These are phyloP conservation scores for Fusarium neocosmosporiellum DNA, from an alignment of 2,329 filamentous ascomycete species.

Conservation along the genomic window DNA sequence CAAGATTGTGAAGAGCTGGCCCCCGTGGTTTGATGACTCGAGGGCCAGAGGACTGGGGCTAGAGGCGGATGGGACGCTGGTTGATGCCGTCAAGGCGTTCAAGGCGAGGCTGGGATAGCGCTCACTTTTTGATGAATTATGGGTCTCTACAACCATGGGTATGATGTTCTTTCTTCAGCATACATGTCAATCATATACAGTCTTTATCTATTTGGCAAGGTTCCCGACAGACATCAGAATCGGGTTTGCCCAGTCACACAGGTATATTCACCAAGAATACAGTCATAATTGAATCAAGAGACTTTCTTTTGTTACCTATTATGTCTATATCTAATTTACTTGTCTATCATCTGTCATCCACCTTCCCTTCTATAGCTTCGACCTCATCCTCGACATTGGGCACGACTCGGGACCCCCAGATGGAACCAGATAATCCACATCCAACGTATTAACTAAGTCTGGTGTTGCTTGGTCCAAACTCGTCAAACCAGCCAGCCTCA, in stretches of 20 bases:
- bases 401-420: constrained; percentile 26
- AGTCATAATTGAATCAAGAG: not conserved
- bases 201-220: not conserved
- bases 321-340: not conserved
- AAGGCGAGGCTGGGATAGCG: constrained; percentile 21
- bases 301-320: not conserved
- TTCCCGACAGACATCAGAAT: not conserved
- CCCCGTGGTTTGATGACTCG: constrained; percentile 60
- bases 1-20: constrained; percentile 65
- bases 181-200: not conserved
- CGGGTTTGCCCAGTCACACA: not conserved
- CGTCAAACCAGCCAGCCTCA: constrained; percentile 46
- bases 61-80: constrained; percentile 54
- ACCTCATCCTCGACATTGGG: not conserved
- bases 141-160: not conserved
- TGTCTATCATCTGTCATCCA: not conserved
- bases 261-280: not conserved
- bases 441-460: constrained; percentile 46
- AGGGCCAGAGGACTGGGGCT: constrained; percentile 66
- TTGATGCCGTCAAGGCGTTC: constrained; percentile 48
- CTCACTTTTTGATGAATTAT: not conserved
- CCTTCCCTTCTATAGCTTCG: constrained; percentile 24
- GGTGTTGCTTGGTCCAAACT: constrained; percentile 43
- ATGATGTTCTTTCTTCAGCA: not conserved
- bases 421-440: constrained; percentile 46